Conservation (phyloP, 1,284 basidiomycete genomes). For the Somion occarium region DNA sequence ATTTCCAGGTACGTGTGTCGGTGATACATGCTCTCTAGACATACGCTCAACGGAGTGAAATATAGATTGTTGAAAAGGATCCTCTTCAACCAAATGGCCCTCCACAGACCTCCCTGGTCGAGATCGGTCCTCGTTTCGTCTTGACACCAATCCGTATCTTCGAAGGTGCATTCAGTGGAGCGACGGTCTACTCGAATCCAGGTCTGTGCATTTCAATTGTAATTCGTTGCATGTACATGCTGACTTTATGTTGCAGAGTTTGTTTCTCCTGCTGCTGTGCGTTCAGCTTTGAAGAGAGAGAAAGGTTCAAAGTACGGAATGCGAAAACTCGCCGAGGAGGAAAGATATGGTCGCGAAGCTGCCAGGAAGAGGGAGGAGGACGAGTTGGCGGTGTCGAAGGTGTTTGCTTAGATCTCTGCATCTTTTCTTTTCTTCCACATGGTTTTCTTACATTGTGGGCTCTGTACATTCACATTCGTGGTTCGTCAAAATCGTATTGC, state of each 20-base stretch:
- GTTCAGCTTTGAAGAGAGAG: conserved; percentile 67
- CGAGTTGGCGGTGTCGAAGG: conserved; percentile 80
- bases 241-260: conserved; percentile 58
- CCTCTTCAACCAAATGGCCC: conserved; percentile 69
- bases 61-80: conserved; percentile 76
- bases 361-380: conserved; percentile 69
- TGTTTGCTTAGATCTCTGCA: conserved; percentile 62
- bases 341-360: conserved; percentile 64
- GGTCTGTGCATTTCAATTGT: conserved; percentile 42
- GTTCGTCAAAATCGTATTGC: too few relatives aligned
- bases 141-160: conserved; percentile 98
- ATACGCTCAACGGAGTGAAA: neutral
- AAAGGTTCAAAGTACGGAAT: conserved; percentile 79
- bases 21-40: conserved; percentile 1
- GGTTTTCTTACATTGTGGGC: too few relatives aligned
- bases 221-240: neutral
- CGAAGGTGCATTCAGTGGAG: conserved; percentile 94
- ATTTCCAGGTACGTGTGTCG: conserved; percentile 75
- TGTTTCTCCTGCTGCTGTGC: conserved; percentile 80
- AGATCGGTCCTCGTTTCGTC: conserved; percentile 97
- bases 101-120: conserved; percentile 78
- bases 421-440: too few relatives aligned
- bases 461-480: too few relatives aligned
- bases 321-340: conserved; percentile 76
- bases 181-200: conserved; percentile 95